Evolutionary conservation across 2,329 filamentous ascomycete species (phyloP).

Genomic region (Claviceps sp.): DNA sequence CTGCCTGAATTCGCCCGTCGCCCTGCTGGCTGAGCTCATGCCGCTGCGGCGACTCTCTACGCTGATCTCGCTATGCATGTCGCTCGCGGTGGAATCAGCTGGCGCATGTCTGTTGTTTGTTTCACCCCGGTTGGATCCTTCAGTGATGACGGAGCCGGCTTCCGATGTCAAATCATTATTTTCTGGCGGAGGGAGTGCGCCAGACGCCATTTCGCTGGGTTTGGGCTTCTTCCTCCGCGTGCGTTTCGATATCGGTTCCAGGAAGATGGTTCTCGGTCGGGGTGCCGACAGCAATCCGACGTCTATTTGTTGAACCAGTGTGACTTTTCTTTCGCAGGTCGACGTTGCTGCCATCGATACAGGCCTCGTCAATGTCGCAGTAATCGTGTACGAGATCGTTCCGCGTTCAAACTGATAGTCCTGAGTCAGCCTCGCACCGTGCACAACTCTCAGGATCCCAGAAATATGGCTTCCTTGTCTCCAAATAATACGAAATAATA

Average conservation of each 20-base stretch:
- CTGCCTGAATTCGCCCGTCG: slow-evolving; percentile 22
- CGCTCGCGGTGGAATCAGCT: slow-evolving; percentile 25
- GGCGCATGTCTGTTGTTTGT: slow-evolving; percentile 22
- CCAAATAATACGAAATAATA: no score
- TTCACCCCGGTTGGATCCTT: slow-evolving; percentile 24
- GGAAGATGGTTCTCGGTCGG: slow-evolving; percentile 67
- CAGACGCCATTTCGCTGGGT: slow-evolving; percentile 28
- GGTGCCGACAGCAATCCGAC: slow-evolving; percentile 62
- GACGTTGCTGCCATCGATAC: slow-evolving; percentile 71
- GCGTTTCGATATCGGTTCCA: slow-evolving; percentile 72
- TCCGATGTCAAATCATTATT: slow-evolving; percentile 22
- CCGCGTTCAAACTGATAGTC: slow-evolving; percentile 78
- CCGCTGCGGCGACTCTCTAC: slow-evolving; percentile 59
- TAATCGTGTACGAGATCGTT: slow-evolving; percentile 82
- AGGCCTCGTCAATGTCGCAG: slow-evolving; percentile 77
- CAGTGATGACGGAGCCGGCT: slow-evolving; percentile 21
- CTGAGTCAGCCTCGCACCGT: neutral
- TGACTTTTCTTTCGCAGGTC: slow-evolving; percentile 69
- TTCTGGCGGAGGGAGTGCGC: slow-evolving; percentile 25
- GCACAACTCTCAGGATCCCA: no score
- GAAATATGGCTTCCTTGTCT: no score
- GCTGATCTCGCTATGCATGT: slow-evolving; percentile 55
- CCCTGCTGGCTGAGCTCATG: slow-evolving; percentile 48
- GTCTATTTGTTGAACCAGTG: slow-evolving; percentile 71
- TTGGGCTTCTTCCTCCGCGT: slow-evolving; percentile 47